Conservation (phyloP, 192 early-diverging fungal genomes). For the Dispira simplex region DNA sequence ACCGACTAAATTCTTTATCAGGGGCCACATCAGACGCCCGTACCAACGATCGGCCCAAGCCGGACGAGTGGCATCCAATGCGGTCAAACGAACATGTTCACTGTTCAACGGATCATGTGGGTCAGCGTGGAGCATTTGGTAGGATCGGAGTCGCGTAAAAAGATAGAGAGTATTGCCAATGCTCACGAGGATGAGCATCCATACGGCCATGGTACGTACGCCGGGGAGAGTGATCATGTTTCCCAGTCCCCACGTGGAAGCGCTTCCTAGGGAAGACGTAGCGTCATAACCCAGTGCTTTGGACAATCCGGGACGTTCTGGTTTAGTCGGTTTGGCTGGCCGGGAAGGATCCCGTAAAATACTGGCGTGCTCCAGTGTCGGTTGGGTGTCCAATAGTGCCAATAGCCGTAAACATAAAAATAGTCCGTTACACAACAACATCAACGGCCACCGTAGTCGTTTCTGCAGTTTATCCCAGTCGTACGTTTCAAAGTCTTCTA, state of each 20-base stretch:
- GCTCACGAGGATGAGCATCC: background rate
- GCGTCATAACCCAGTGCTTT: background rate
- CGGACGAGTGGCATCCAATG: background rate
- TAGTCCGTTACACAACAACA: background rate
- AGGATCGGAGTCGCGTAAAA: background rate
- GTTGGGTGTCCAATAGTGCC: background rate
- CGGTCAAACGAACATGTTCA: background rate
- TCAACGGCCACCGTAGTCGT: background rate
- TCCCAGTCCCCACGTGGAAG: background rate
- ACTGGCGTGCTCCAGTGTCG: background rate
- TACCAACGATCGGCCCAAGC: constrained; percentile 10
- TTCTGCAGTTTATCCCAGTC: background rate
- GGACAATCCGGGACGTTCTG: background rate
- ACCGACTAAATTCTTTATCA: background rate
- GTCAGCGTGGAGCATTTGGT: background rate
- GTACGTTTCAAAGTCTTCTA: background rate
- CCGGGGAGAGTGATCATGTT: background rate
- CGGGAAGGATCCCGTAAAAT: background rate
- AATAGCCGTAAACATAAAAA: background rate
- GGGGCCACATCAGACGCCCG: background rate
- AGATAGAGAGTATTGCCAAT: background rate
- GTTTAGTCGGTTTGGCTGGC: background rate
- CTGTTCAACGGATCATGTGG: background rate
- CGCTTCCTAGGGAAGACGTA: background rate
- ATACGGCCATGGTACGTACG: background rate